Evolutionary conservation across 2,329 filamentous ascomycete genomes (phyloP).

Genomic region (Neofusicoccum kwambonambiense): DNA sequence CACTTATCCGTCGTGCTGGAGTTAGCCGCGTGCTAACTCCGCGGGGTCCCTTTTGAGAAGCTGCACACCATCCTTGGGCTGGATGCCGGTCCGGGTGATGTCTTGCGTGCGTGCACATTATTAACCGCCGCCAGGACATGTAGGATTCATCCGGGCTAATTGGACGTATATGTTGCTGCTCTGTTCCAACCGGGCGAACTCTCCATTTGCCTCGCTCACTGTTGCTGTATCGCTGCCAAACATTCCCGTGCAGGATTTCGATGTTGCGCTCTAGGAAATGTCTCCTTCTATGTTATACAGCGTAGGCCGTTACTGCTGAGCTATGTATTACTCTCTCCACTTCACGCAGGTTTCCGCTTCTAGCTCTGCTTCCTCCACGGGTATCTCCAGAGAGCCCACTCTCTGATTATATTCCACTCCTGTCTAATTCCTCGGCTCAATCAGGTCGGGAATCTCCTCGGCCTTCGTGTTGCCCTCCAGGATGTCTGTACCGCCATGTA

Average conservation of each 20-base stretch:
- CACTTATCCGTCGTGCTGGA: background rate
- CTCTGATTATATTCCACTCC: background rate
- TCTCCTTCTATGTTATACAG: constrained; percentile 1
- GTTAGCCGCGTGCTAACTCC: background rate
- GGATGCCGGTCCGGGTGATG: background rate
- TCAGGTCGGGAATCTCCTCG: constrained; percentile 73
- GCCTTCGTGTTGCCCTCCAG: constrained; percentile 73
- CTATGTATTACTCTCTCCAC: background rate
- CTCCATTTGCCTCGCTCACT: too few species aligned
- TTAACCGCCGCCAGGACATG: background rate
- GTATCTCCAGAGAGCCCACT: background rate
- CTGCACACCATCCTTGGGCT: background rate
- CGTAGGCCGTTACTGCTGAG: background rate
- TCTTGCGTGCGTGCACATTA: background rate
- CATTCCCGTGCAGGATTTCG: background rate
- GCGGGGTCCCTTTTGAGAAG: background rate
- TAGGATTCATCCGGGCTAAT: background rate
- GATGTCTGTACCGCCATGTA: constrained; percentile 54
- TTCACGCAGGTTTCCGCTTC: background rate
- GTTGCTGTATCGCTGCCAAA: too few species aligned
- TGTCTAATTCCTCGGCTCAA: constrained; percentile 29
- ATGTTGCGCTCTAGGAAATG: constrained; percentile 2
- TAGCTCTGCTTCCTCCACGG: background rate
- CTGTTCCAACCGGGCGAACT: too few species aligned
- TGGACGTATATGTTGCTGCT: background rate